phyloP scores from a whole-genome alignment of 164 flowering plant genomes.

The Aristolochia californica region DNA sequence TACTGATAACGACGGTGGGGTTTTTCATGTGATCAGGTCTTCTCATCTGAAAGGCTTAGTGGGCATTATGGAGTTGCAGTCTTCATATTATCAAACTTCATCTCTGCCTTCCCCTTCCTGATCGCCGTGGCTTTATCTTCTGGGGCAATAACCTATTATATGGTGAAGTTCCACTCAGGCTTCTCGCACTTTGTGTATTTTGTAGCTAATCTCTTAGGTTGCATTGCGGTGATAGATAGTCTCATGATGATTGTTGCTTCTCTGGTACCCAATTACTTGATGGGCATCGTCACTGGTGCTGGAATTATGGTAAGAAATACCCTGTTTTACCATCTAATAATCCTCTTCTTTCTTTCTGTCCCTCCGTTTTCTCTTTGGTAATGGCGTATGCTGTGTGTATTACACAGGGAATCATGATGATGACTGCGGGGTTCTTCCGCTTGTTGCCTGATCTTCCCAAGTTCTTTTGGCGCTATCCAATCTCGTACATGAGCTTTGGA shows the following conservation, averaged over 20 bases:
- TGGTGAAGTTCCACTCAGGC: constrained; percentile 42
- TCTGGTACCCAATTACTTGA: constrained; percentile 55
- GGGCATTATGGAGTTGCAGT: constrained; percentile 34
- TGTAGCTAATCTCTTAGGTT: constrained; percentile 24
- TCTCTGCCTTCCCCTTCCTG: constrained; percentile 58
- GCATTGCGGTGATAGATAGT: constrained; percentile 54
- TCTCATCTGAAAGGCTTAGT: constrained; percentile 28
- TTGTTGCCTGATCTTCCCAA: constrained; percentile 76
- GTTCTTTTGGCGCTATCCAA: constrained; percentile 70
- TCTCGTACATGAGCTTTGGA: constrained; percentile 60
- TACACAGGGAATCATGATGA: constrained; percentile 66
- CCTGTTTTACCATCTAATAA: too few relatives aligned
- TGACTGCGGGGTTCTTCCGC: constrained; percentile 79
- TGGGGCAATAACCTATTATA: constrained; percentile 35
- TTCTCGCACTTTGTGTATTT: constrained; percentile 26
- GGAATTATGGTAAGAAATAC: constrained; percentile 36
- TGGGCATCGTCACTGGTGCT: constrained; percentile 39
- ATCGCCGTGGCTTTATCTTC: constrained; percentile 26
- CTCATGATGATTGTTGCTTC: constrained; percentile 69
- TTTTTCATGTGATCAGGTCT: constrained; percentile 26
- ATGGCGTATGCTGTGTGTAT: not conserved
- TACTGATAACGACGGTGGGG: too few relatives aligned
- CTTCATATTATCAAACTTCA: constrained; percentile 35
- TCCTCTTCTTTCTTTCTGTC: not conserved
- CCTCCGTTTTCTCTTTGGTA: not conserved